Percentiles rank a stretch among this genome's conserved stretches.
Conservation (phyloP, 2,329 filamentous ascomycete genomes). For the Arachnopeziza araneosa region DNA sequence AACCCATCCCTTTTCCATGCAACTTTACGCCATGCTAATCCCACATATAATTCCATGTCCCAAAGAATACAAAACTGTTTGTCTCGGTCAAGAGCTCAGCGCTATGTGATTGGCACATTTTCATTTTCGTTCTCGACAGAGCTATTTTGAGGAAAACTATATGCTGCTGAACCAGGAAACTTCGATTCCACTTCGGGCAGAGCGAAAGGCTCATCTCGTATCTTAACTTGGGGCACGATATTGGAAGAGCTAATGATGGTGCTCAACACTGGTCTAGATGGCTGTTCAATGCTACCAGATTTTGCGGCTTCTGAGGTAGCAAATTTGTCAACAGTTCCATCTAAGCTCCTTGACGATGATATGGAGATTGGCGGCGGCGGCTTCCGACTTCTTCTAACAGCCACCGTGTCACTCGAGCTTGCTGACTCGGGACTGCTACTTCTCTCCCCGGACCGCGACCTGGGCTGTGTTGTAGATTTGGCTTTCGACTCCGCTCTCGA, state of each 20-base stretch:
- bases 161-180: constrained; percentile 43
- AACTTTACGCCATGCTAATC: background rate
- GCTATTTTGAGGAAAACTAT: constrained; percentile 39
- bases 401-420: constrained; percentile 12
- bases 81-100: too few species aligned
- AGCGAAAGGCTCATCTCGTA: background rate
- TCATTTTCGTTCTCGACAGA: constrained; percentile 2
- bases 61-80: background rate
- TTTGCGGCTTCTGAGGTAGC: constrained; percentile 10
- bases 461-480: background rate
- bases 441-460: constrained; percentile 14
- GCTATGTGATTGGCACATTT: background rate
- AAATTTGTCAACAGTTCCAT: constrained; percentile 18
- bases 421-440: constrained; percentile 10
- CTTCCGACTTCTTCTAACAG: constrained; percentile 18
- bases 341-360: constrained; percentile 12
- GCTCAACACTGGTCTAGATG: constrained; percentile 15
- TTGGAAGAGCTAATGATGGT: constrained; percentile 25
- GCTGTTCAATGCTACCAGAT: constrained; percentile 9
- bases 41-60: background rate
- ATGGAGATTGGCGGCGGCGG: constrained; percentile 24
- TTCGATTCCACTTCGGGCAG: constrained; percentile 12
- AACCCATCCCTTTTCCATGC: background rate
- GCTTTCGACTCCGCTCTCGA: background rate
- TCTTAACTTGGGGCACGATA: constrained; percentile 9